phyloP scores from a whole-genome alignment of 163 green algal species.

The Chlorella variabilis region DNA sequence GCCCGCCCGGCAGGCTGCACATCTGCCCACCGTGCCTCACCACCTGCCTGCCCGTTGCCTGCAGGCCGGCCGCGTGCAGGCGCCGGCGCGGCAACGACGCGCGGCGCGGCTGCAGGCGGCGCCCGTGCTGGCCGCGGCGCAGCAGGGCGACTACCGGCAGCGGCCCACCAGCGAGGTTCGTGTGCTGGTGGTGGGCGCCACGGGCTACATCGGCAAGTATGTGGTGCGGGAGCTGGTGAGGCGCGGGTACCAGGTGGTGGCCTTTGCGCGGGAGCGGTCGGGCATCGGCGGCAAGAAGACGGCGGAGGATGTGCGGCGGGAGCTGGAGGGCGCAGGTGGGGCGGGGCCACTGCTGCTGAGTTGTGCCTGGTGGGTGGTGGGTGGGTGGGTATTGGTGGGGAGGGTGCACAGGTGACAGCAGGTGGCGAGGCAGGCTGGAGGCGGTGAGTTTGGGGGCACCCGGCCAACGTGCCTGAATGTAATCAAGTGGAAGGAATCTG shows the following conservation, averaged over 20 bases:
- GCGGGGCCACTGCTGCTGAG: background rate
- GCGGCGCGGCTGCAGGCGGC: background rate
- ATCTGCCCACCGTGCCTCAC: too few relatives aligned
- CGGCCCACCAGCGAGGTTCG: slow-evolving; percentile 73
- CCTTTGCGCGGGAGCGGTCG: slow-evolving; percentile 86
- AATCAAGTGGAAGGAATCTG: too few relatives aligned
- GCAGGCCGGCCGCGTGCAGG: background rate
- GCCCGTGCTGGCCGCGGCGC: background rate
- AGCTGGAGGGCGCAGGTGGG: slow-evolving; percentile 51
- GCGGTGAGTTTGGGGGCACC: too few relatives aligned
- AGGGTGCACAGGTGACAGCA: too few relatives aligned
- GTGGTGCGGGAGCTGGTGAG: slow-evolving; percentile 72
- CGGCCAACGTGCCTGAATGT: too few relatives aligned
- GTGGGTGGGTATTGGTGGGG: too few relatives aligned
- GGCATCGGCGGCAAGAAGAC: slow-evolving; percentile 91
- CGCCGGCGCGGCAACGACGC: background rate
- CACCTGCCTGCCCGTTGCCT: too few relatives aligned
- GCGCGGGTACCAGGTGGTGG: slow-evolving; percentile 86
- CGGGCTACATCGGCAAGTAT: slow-evolving; percentile 97
- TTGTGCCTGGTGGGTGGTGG: background rate
- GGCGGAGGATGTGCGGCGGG: slow-evolving; percentile 75
- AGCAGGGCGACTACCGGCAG: slow-evolving; percentile 62
- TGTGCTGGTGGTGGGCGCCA: slow-evolving; percentile 90
- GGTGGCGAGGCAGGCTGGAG: too few relatives aligned
- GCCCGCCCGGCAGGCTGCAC: too few relatives aligned